A percentile compares a stretch with the other conserved stretches of the same genome.
phyloP scores from a whole-genome alignment of 176 grass and related monocot species.

The Miscanthus lutarioriparius region DNA sequence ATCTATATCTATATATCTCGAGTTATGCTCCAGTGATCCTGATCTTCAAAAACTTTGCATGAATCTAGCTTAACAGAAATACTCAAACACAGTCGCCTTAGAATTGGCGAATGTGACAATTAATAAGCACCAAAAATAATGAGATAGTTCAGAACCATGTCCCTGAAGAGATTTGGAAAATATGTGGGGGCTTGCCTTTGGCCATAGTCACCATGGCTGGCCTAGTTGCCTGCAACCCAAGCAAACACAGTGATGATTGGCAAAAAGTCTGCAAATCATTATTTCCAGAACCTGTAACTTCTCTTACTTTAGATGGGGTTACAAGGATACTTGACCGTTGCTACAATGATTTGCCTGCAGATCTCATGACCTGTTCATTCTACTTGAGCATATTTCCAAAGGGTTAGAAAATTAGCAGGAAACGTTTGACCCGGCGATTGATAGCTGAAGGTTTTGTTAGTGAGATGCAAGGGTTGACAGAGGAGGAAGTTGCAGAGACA shows the following conservation, averaged over 20 bases:
- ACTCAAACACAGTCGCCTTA: too few relatives aligned
- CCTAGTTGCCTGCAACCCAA: neutral
- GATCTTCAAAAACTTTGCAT: too few relatives aligned
- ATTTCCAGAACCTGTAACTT: neutral
- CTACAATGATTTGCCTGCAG: slow-evolving; percentile 12
- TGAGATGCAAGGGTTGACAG: neutral
- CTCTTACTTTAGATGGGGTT: neutral
- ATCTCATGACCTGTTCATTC: neutral
- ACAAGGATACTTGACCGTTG: slow-evolving; percentile 6
- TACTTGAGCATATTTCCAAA: slow-evolving; percentile 30
- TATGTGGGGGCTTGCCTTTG: neutral
- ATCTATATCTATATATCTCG: too few relatives aligned
- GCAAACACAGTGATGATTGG: neutral
- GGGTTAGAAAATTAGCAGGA: slow-evolving; percentile 14
- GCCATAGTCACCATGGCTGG: neutral
- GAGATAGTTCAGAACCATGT: neutral
- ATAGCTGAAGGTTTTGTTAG: slow-evolving; percentile 25
- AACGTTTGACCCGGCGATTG: neutral
- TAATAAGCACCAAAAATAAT: neutral
- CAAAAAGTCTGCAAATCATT: neutral
- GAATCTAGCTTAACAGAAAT: too few relatives aligned
- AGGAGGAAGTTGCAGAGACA: neutral
- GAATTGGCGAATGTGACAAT: too few relatives aligned
- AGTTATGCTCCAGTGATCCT: too few relatives aligned
- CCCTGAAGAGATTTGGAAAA: neutral